Base-by-base conservation (phyloP, 1,139 yeast species). In the Lipomyces yarrowii region DNA sequence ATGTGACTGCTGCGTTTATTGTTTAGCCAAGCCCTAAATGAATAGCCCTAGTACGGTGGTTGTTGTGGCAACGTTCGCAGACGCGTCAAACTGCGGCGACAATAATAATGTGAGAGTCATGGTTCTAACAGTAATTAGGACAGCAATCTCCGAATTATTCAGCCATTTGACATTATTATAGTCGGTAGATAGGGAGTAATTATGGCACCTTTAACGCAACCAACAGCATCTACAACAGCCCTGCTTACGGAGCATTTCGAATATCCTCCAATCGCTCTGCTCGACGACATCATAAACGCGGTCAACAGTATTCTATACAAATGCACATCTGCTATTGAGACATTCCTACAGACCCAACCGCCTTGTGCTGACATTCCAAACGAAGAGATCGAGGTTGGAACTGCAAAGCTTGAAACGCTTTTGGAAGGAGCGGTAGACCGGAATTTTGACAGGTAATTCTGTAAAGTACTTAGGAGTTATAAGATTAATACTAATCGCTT, bases 221-320 rank as follows among this genome's bases (percentile, higher is more conserved):
- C 80, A 76, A 67, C 80, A 78, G 79, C 85, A 26, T 52, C 69
- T 11, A 62, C 69, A 33, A 84, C 87, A 26, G 84, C 87, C 57
- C 77, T 90, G 48, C 80, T 93, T 64, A 90, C 97, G 0, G 98
- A 92, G 76, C 97, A 91, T 75, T 79, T 93, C 59, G 97, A 91
- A 42, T 91, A 86, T 74, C 91, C 96, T 8, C 97, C 98, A 0
- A 83, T 92, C n/a, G 86, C 94, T 0, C 80, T 92, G 33, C 84
- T 93, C 7, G 98, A 93, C 74, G 97, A 92, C 74, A 88, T 93
- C 23, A 91, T 93, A 73, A 92, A 92, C 77, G 91, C 93, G 0
- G 96, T 91, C 33, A 92, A 93, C 73, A 92, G 87, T 66, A 86
- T 91, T 51, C 84, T 92, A 85, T 90, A 90, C 78, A 88, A 89